phyloP scores from a whole-genome alignment of 352 stramenopile species.

The Lagenidium giganteum region DNA sequence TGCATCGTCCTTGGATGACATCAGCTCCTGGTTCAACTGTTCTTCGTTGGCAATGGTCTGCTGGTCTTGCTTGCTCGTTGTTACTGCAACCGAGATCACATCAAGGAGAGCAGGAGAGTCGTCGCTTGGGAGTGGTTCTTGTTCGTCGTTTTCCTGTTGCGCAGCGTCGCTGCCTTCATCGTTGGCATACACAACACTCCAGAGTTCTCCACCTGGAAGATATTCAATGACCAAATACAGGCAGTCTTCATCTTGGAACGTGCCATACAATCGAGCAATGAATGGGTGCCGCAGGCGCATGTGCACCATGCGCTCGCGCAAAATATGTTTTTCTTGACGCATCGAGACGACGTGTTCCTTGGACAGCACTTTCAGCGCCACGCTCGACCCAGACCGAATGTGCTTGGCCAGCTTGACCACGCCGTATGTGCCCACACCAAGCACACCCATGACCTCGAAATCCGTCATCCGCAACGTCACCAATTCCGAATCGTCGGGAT shows the following conservation, averaged over 20 bases:
- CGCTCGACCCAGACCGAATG: slow-evolving; percentile 41
- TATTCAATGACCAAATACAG: slow-evolving; percentile 83
- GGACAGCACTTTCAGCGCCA: slow-evolving; percentile 73
- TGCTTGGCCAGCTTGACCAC: slow-evolving; percentile 77
- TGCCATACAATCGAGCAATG: slow-evolving; percentile 61
- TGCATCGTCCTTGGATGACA: too few relatives aligned
- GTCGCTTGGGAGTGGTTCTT: too few relatives aligned
- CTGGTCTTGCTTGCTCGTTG: slow-evolving; percentile 2
- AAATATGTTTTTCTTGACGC: slow-evolving; percentile 73
- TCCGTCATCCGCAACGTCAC: slow-evolving; percentile 31
- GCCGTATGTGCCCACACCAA: slow-evolving; percentile 74
- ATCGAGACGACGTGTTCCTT: slow-evolving; percentile 73
- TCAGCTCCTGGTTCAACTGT: too few relatives aligned
- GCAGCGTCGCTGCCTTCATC: slow-evolving; percentile 25
- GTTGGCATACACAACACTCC: slow-evolving; percentile 65
- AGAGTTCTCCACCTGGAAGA: slow-evolving; percentile 73
- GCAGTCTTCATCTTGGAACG: slow-evolving; percentile 81
- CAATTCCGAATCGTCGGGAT: slow-evolving; percentile 30
- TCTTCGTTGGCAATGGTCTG: not conserved
- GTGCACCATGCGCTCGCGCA: slow-evolving; percentile 68
- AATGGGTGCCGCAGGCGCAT: slow-evolving; percentile 61
- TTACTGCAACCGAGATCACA: too few relatives aligned
- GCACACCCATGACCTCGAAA: slow-evolving; percentile 68
- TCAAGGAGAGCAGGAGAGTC: too few relatives aligned
- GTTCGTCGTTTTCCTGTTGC: slow-evolving; percentile 11